phyloP scores from a whole-genome alignment of 2,329 filamentous ascomycete species.

The Spiromastix sp. region DNA sequence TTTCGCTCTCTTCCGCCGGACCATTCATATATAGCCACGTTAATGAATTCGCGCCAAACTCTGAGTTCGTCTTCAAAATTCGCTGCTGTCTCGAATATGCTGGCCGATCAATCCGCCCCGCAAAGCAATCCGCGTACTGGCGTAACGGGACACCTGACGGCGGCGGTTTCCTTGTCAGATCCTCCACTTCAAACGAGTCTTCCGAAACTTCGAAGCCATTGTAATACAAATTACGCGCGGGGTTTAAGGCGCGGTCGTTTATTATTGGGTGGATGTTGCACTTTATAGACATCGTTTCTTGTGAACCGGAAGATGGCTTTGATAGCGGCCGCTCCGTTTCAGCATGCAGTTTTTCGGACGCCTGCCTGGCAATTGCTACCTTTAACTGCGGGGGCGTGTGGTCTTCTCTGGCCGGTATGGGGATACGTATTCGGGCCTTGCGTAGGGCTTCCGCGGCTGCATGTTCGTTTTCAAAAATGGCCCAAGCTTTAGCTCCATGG shows the following conservation, averaged over 20 bases:
- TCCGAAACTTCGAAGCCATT: slow-evolving; percentile 16
- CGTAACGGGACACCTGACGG: slow-evolving; percentile 14
- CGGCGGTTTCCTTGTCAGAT: slow-evolving; percentile 17
- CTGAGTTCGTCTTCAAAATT: slow-evolving; percentile 13
- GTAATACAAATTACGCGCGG: slow-evolving; percentile 25
- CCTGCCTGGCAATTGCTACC: too few relatives aligned
- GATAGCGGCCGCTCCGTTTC: too few relatives aligned
- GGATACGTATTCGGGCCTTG: slow-evolving; percentile 7
- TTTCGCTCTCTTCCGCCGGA: slow-evolving; percentile 3
- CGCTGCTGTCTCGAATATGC: slow-evolving; percentile 13
- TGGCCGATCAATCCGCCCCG: slow-evolving; percentile 16
- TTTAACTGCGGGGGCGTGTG: too few relatives aligned
- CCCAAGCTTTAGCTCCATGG: too few relatives aligned
- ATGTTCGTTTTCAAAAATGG: slow-evolving; percentile 21
- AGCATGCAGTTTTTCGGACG: too few relatives aligned
- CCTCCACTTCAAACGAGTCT: slow-evolving; percentile 17
- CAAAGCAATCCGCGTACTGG: slow-evolving; percentile 23
- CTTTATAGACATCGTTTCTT: too few relatives aligned
- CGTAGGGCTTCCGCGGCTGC: slow-evolving; percentile 1
- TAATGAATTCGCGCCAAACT: slow-evolving; percentile 19
- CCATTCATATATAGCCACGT: slow-evolving; percentile 14
- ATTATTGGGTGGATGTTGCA: slow-evolving; percentile 19
- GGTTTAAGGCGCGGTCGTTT: slow-evolving; percentile 20
- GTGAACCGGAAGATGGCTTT: too few relatives aligned
- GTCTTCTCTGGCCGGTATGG: too few relatives aligned